Evolutionary conservation across 1,284 basidiomycete species (phyloP).

Genomic region (Pascua guehoae): DNA sequence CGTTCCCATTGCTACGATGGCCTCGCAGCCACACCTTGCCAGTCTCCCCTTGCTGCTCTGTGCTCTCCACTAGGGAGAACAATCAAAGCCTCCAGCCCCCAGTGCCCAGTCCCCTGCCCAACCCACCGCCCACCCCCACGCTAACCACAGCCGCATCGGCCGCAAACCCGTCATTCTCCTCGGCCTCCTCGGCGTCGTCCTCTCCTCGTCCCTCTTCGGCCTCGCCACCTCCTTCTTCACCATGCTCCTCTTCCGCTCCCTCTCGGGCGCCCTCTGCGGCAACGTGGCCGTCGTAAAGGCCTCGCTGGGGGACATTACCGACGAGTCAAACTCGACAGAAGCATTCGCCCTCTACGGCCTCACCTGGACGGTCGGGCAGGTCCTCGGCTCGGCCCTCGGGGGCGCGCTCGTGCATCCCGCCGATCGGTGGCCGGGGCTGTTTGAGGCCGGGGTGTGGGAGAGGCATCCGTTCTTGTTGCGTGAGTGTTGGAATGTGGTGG

Average conservation of each 20-base stretch:
- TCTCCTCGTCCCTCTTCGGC: conserved; percentile 39
- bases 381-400: conserved; percentile 38
- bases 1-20: too few species aligned
- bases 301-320: conserved; percentile 46
- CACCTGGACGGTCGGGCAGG: conserved; percentile 44
- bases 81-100: too few species aligned
- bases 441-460: conserved; percentile 44
- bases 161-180: conserved; percentile 42
- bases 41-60: too few species aligned
- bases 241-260: conserved; percentile 39
- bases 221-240: conserved; percentile 39
- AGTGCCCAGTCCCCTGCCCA: too few species aligned
- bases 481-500: conserved; percentile 11
- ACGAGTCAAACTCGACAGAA: conserved; percentile 45
- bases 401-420: conserved; percentile 49
- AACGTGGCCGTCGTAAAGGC: conserved; percentile 48
- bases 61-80: too few species aligned
- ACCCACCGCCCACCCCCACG: too few species aligned
- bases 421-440: conserved; percentile 49
- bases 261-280: conserved; percentile 42
- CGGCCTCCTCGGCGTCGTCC: conserved; percentile 39
- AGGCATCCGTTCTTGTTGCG: conserved; percentile 52
- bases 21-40: too few species aligned
- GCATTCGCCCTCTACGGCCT: conserved; percentile 48
- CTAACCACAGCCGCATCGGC: conserved; percentile 23